Base-by-base conservation (phyloP, 2,329 filamentous ascomycete genomes). In the Arachnomyces sp. region DNA sequence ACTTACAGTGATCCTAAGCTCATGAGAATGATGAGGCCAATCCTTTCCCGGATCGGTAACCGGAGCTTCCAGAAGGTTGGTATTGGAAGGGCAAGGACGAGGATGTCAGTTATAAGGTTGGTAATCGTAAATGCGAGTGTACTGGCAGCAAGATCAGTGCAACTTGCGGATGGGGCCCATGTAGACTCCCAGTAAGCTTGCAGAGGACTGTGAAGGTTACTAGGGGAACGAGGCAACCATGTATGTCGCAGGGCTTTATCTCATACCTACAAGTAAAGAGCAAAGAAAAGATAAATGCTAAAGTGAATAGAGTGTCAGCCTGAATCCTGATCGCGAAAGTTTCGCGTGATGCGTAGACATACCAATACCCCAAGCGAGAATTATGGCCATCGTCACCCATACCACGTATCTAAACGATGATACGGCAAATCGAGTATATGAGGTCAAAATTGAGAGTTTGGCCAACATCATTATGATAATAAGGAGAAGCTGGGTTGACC, bases 51-150 rank as follows among this genome's bases (percentile, higher is more conserved):
- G 5, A 38, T 17, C 8, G 47, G 47, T 8, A 50, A 42, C 15
- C 35, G 42, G 28, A 50, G 12, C 14, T 36, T 47, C 35, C 43
- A 45, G 7, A 50, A 36, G 9, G 47, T 46, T 15, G 43, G 47
- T n/a, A 48, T 46, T 21, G 47, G 47, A 14, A 48, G 38, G 18
- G 40, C 15, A n/a, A 46, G 34, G 11, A 50, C 34, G n/a, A 46
- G 31, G 7, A 48, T n/a, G 34, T 50, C 47, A 6, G 41, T 48
- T 7, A 48, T 31, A 21, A 48, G 35, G 35, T 48, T 46, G 13
- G 41, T 36, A 25, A 46, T 35, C 7, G 43, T 43, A 9, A 18
- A 41, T 4, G 32, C 21, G 8, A 50, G 28, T 12, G 44, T 25
- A 7, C 45, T 38, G 5, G 15, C 13, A 16, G 40, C 35, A 17